Base-by-base conservation (phyloP, 495 filamentous ascomycete genomes). In the Aspergillus sparsus region DNA sequence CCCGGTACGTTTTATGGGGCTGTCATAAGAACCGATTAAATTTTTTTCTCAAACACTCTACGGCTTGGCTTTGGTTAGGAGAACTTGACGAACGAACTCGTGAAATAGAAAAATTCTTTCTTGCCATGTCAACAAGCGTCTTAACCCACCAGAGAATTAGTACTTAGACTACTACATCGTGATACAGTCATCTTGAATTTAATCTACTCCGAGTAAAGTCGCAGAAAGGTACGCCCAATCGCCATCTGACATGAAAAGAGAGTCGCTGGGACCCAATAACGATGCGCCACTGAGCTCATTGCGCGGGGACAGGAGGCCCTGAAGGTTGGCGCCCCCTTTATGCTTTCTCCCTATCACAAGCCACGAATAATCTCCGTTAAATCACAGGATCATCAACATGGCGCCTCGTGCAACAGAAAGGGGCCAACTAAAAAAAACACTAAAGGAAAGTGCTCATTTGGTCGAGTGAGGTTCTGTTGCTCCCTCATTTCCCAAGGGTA, bases 361-460 rank as follows among this genome's bases (percentile, higher is more conserved):
- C 34, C 39, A 33, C 32, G 15, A 53, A 53, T 45, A 16, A 53
- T 39, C 49, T 58, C 49, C 49, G 58, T 57, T 18, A 54, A 42
- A 61, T 61, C 18, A 55, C 32, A 58, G 56, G 49, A 44, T 61
- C 50, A 61, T 61, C 34, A 47, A 53, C 49, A 58, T 8, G 34
- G 39, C 41, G 27, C 39, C 47, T 60, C 50, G 49, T 59, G 58
- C 46, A 53, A 55, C 52, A 45, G 53, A 39, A 49, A 32, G 27
- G 21, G 49, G 32, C 49, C 21, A 57, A 35, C 42, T 34, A 34
- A 46, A 13, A 27, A 58, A 34, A 12, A 37, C 21, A 27, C 42
- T 46, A 13, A 52, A 36, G 16, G 55, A 47, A 32, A 10, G 16
- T 39, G 44, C 15, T 18, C 44, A 46, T 46, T 18, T 15, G 11